phyloP scores from a whole-genome alignment of 2,329 filamentous ascomycete species.

The Aureobasidium sp. region DNA sequence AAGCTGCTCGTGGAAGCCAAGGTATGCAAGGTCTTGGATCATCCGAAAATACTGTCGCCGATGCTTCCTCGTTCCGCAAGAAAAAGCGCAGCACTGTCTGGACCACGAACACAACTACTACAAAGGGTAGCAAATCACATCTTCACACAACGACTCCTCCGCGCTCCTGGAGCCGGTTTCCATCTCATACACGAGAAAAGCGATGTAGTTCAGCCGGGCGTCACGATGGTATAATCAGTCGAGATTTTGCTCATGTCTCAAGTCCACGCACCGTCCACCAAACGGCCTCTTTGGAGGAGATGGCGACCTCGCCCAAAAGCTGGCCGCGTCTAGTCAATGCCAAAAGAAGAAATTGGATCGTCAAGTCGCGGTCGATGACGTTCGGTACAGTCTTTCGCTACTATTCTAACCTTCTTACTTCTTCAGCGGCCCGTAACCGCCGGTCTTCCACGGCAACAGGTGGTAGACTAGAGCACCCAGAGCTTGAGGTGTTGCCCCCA shows the following conservation, averaged over 20 bases:
- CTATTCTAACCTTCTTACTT: slow-evolving; percentile 39
- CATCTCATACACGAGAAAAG: slow-evolving; percentile 38
- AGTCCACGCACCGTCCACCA: background rate
- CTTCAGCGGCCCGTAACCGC: slow-evolving; percentile 38
- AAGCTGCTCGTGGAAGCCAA: background rate
- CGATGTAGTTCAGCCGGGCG: slow-evolving; percentile 35
- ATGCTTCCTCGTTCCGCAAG: background rate
- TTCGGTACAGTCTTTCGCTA: slow-evolving; percentile 34
- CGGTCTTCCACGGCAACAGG: slow-evolving; percentile 37
- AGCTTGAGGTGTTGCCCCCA: slow-evolving; percentile 40
- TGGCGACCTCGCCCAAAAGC: background rate
- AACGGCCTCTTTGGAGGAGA: background rate
- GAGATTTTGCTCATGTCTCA: slow-evolving; percentile 32
- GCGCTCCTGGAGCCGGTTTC: slow-evolving; percentile 40
- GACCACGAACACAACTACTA: background rate
- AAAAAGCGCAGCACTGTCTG: slow-evolving; percentile 5
- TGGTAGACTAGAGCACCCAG: slow-evolving; percentile 39
- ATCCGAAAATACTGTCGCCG: background rate
- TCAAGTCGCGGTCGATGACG: slow-evolving; percentile 14
- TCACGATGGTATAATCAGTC: slow-evolving; percentile 33
- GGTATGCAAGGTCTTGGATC: slow-evolving; percentile 10
- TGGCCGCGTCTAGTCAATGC: background rate
- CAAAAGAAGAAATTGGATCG: slow-evolving; percentile 13
- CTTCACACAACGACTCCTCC: slow-evolving; percentile 22
- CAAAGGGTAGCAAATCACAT: background rate